A percentile compares a stretch with the other conserved stretches of the same genome.
These are phyloP conservation scores for Fonsecaea pugnacius DNA, from an alignment of 2,329 filamentous ascomycete species.

Conservation along the genomic window DNA sequence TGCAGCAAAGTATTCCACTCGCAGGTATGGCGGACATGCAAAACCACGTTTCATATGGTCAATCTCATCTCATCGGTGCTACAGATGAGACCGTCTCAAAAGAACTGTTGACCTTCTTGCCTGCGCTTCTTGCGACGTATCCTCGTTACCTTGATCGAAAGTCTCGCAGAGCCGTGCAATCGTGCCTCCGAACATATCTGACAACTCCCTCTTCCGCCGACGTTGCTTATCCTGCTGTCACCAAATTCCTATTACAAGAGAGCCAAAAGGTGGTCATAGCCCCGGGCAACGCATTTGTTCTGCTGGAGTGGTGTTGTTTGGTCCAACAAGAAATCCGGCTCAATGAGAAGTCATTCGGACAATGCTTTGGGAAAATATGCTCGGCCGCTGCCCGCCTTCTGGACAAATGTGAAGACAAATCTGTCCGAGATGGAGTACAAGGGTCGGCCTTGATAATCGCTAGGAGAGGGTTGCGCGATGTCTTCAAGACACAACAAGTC, in stretches of 20 bases:
- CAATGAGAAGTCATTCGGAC: conserved; percentile 62
- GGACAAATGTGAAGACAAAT: conserved; percentile 74
- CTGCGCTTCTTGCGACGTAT: conserved; percentile 77
- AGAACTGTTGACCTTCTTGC: conserved; percentile 15
- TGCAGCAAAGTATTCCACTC: conserved; percentile 31
- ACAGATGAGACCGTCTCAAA: conserved; percentile 16
- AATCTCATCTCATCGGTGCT: conserved; percentile 21
- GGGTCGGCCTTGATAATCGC: conserved; percentile 77
- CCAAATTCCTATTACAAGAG: conserved; percentile 71
- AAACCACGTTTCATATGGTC: neutral
- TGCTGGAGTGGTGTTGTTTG: conserved; percentile 86
- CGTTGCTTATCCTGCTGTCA: conserved; percentile 48
- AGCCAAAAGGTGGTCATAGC: conserved; percentile 77
- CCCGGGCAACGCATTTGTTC: conserved; percentile 78
- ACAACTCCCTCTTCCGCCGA: conserved; percentile 58
- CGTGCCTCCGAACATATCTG: conserved; percentile 73
- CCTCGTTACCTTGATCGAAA: conserved; percentile 82
- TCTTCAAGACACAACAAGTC: conserved; percentile 65
- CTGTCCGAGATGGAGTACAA: conserved; percentile 66
- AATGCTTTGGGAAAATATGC: conserved; percentile 63
- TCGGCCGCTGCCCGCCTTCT: conserved; percentile 72
- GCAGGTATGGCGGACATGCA: conserved; percentile 17
- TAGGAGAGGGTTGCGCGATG: conserved; percentile 75
- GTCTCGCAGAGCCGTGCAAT: conserved; percentile 81
- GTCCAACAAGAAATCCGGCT: conserved; percentile 73